phyloP scores from a whole-genome alignment of 306 rosid genomes.

The Dryas drummondii region DNA sequence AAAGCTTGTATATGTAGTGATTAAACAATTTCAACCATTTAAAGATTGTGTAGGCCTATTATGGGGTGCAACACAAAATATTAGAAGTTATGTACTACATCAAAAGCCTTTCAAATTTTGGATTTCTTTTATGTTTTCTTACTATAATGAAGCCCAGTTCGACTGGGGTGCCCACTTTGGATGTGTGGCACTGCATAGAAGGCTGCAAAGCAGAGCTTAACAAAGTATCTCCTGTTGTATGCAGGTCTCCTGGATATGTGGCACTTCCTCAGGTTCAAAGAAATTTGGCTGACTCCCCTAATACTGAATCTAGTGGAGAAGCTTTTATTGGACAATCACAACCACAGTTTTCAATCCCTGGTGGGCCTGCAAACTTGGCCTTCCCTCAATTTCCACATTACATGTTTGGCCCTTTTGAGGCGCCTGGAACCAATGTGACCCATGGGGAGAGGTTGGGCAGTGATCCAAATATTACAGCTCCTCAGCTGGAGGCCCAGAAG shows the following conservation, averaged over 20 bases:
- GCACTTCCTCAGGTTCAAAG: constrained; percentile 48
- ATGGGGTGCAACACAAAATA: no score
- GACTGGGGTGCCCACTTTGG: not conserved
- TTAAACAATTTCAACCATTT: no score
- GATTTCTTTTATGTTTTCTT: no score
- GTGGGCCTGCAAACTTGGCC: constrained; percentile 51
- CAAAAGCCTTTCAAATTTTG: no score
- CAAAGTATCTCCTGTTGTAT: constrained; percentile 10
- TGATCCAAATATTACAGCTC: constrained; percentile 38
- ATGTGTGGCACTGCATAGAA: not conserved
- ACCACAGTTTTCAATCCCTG: constrained; percentile 38
- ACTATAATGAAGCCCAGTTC: no score
- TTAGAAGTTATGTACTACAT: no score
- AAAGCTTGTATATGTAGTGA: no score
- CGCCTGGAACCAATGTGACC: constrained; percentile 30
- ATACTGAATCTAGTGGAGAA: constrained; percentile 42
- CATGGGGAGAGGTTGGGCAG: constrained; percentile 43
- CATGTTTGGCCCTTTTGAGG: constrained; percentile 47
- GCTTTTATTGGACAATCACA: constrained; percentile 44
- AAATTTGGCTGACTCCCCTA: constrained; percentile 38
- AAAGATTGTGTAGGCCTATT: no score
- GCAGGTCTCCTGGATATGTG: constrained; percentile 67
- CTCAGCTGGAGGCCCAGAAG: constrained; percentile 60
- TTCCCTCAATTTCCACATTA: constrained; percentile 44
- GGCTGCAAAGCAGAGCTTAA: constrained; percentile 10